These are phyloP conservation scores for Harringtonia lauricola DNA, from an alignment of 2,329 filamentous ascomycete species.

Conservation along the genomic window DNA sequence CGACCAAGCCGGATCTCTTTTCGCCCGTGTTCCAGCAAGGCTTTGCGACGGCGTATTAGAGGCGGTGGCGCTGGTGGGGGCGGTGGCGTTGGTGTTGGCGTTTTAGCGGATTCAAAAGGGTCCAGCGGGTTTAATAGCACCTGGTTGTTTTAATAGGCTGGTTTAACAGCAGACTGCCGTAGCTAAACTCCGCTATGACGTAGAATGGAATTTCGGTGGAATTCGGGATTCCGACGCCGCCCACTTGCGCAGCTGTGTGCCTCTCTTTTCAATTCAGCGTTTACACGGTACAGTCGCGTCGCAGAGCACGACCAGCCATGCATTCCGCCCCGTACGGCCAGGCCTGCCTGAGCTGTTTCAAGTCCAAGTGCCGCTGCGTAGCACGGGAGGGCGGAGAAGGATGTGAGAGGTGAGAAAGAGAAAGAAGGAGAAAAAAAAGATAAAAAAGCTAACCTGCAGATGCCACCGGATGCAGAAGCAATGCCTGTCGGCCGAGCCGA, in stretches of 20 bases:
- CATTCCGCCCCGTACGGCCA: slow-evolving; percentile 5
- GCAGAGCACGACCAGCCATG: background rate
- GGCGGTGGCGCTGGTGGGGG: too few relatives aligned
- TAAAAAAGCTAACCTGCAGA: background rate
- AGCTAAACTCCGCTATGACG: too few relatives aligned
- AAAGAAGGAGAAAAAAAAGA: slow-evolving; percentile 3
- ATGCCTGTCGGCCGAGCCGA: slow-evolving; percentile 26
- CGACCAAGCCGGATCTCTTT: slow-evolving; percentile 35
- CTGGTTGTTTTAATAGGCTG: too few relatives aligned
- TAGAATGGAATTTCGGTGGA: too few relatives aligned
- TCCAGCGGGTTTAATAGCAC: too few relatives aligned
- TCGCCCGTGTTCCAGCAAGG: background rate
- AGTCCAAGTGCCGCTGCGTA: slow-evolving; percentile 34
- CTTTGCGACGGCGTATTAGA: slow-evolving; percentile 3
- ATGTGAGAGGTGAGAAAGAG: slow-evolving; percentile 18
- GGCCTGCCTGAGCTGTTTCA: slow-evolving; percentile 5
- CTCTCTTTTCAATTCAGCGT: too few relatives aligned
- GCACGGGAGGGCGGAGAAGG: slow-evolving; percentile 19
- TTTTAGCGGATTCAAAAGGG: too few relatives aligned
- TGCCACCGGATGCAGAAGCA: slow-evolving; percentile 27
- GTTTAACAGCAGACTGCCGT: too few relatives aligned
- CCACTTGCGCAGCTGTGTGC: too few relatives aligned
- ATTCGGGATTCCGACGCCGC: too few relatives aligned
- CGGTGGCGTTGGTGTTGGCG: too few relatives aligned
- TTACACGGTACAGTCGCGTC: too few relatives aligned